phyloP scores from a whole-genome alignment of 352 stramenopile species.

The Phytophthora quininea region DNA sequence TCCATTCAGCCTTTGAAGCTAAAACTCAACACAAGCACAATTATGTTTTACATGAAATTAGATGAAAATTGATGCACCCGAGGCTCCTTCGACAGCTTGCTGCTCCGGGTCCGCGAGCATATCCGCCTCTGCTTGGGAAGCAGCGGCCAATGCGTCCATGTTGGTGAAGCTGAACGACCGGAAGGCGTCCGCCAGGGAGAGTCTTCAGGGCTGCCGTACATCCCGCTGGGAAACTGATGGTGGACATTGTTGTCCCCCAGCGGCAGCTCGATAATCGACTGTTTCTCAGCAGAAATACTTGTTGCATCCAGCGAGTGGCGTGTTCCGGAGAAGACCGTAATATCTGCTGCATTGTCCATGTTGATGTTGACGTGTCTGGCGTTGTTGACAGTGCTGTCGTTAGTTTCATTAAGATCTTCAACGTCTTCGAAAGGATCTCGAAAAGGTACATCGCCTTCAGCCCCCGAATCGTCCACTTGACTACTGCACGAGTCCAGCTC shows the following conservation, averaged over 20 bases:
- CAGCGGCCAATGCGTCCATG: slow-evolving; percentile 82
- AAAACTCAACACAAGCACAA: no score
- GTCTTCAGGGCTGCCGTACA: slow-evolving; percentile 62
- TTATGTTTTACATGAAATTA: slow-evolving; percentile 19
- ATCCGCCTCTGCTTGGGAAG: slow-evolving; percentile 76
- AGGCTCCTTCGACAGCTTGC: slow-evolving; percentile 48
- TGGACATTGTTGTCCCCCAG: slow-evolving; percentile 46
- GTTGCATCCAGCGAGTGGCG: slow-evolving; percentile 8
- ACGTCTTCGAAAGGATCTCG: not conserved
- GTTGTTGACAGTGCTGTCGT: slow-evolving; percentile 18
- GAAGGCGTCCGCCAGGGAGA: slow-evolving; percentile 58
- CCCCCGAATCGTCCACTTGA: slow-evolving; percentile 31
- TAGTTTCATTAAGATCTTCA: not conserved
- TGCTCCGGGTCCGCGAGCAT: slow-evolving; percentile 57
- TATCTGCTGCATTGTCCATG: no score
- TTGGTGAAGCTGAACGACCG: slow-evolving; percentile 88
- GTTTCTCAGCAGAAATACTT: slow-evolving; percentile 5
- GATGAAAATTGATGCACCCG: slow-evolving; percentile 69
- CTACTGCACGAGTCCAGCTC: slow-evolving; percentile 47
- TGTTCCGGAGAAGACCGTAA: slow-evolving; percentile 1
- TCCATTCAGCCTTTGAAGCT: no score
- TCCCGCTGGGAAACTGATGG: slow-evolving; percentile 62
- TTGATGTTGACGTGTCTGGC: no score
- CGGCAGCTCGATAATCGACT: slow-evolving; percentile 6
- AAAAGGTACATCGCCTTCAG: slow-evolving; percentile 30